Evolutionary conservation across 352 stramenopile species (phyloP), one percentile per base, ranked within the genome.

Genomic region (Phytophthora ohioensis): DNA sequence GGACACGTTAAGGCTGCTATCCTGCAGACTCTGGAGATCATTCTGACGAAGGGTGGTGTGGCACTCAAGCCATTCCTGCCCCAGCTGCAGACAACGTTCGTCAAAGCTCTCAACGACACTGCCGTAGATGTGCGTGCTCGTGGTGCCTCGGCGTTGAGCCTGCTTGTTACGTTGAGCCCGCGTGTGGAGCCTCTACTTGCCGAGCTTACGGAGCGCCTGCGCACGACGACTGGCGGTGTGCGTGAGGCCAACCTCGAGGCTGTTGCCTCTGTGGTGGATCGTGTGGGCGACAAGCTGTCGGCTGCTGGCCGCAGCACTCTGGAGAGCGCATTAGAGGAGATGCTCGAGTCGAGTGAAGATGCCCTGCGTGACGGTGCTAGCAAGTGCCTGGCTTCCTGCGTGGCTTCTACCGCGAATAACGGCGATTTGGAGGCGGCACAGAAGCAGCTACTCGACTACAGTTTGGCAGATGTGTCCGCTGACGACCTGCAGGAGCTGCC

Each of bases 51-150:
- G 82, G 98, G 97, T 57, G 97, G 98, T 36, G 89, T 97, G 15
- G 93, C 94, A 31, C 87, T 99, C 13, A 98, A 99, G 79, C 97
- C 98, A n/a, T 99, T 99, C 79, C 83, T 99, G 58, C 98, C 98
- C 27, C 98, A 99, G 84, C 91, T 99, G 57, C 98, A 99, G 79
- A 99, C 98, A 3, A 99, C 97, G 3, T 99, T 99, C 72, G 94
- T 99, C 47, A 99, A 99, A 84, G 96, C 97, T 39, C 79, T 99
- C n/a, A 98, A 98, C 68, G 98, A 99, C 83, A 89, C 91, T n/a
- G 95, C 87, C 10, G 91, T 93, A 35, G 90, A 98, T 57, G 97
- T 99, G 15, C 90, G 97, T 41, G 69, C 87, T 15, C 90, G 93
- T 71, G 97, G 96, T 41, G 97, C 96, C 1, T 90, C 87, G 32